phyloP scores from a whole-genome alignment of 2,329 filamentous ascomycete genomes.

The Cadophora sp. region DNA sequence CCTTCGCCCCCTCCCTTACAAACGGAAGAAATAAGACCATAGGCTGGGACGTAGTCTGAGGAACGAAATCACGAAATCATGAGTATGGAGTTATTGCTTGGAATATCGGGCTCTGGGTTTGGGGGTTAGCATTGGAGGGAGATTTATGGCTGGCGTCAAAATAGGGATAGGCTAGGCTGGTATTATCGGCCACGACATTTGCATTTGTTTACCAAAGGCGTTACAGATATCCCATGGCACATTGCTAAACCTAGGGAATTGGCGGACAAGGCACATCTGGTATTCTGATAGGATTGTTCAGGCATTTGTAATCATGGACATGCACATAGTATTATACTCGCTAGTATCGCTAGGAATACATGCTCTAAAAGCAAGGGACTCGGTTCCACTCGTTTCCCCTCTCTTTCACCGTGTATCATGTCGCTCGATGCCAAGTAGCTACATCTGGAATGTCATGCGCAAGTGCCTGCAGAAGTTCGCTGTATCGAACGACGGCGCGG shows the following conservation, averaged over 20 bases:
- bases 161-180: constrained; percentile 1
- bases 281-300: constrained; percentile 12
- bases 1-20: constrained; percentile 25
- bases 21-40: not conserved
- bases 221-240: constrained; percentile 12
- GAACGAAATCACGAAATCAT: constrained; percentile 18
- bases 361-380: not conserved
- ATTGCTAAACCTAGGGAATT: not conserved
- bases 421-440: not conserved
- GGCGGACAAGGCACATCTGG: not conserved
- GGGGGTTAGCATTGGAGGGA: not conserved
- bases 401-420: not conserved
- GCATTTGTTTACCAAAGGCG: constrained; percentile 13
- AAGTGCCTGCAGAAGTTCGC: constrained; percentile 4
- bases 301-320: constrained; percentile 17
- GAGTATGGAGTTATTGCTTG: constrained; percentile 6
- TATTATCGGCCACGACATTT: not conserved
- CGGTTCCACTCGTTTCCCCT: not conserved
- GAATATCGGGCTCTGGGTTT: not conserved
- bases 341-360: constrained; percentile 14
- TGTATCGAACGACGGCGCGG: constrained; percentile 4
- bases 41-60: not conserved
- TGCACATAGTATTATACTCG: constrained; percentile 1
- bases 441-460: not conserved
- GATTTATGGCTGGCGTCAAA: constrained; percentile 6